Base-by-base conservation (phyloP, 2,329 filamentous ascomycete species). In the Emydomyces testavorans region DNA sequence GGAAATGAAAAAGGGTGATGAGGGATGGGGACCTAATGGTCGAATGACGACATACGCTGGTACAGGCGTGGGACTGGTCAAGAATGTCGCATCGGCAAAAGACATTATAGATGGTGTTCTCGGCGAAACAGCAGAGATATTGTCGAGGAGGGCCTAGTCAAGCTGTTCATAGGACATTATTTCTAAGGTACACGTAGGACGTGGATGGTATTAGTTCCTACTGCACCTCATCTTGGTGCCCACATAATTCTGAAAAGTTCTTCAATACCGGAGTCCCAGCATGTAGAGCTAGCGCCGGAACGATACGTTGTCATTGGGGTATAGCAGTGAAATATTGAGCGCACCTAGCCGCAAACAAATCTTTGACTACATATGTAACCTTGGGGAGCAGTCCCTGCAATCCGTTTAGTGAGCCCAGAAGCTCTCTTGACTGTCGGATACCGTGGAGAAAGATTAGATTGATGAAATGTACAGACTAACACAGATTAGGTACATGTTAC, bases 31-130 rank as follows among this genome's bases (percentile, higher is more conserved):
- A 20, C 63, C 63, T 0, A 60, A 71, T 7, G 76, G 71, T 3
- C 68, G 78, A 50, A 65, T 81, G 65, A 78, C 76, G 3, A 76
- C 76, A 7, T 83, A 80, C 68, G 78, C 76, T 11, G 79, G 79
- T 3, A 75, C 74, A 16, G 78, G 71, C 0, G 73, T 82, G 11
- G 79, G 79, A 0, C 63, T 82, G 51, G 68, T 81, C 1, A 73
- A 62, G 38, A 61, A 70, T 32, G 65, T 76, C 1, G 67, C 68
- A 54, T 58, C 65, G 13, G 78, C 76, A 2, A 66, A 60, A 10
- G 69, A 74, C 7, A 77, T 82, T 56, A 70, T 78, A 2, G 60
- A 61, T 38, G 70, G 74, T 49, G 62, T 72, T 3, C 64, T 71
- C 40, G 60, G 64, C 4, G 68, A 67, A 26, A 61, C 64, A 13